Evolutionary conservation across 2,329 filamentous ascomycete genomes (phyloP).

Genomic region (Colletotrichum tamarilloi): DNA sequence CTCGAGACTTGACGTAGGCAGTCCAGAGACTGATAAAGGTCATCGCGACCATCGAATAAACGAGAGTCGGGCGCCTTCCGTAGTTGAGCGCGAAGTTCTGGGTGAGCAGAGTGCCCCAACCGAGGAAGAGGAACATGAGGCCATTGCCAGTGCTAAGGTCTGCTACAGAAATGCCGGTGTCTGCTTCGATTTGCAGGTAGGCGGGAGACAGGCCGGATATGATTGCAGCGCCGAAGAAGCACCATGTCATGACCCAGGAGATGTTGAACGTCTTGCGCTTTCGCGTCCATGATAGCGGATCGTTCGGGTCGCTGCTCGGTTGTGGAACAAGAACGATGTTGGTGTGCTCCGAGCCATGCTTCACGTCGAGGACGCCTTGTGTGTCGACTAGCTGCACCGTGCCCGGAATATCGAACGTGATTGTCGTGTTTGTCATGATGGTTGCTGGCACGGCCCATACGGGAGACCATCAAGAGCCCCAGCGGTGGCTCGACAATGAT

Average conservation of each 20-base stretch:
- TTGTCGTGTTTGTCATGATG: neutral
- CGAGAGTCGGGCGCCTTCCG: neutral
- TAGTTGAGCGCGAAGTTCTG: neutral
- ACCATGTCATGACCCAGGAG: constrained; percentile 40
- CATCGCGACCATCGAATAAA: neutral
- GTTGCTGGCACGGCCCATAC: neutral
- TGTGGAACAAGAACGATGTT: constrained; percentile 41
- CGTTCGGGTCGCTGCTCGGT: constrained; percentile 39
- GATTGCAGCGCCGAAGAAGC: constrained; percentile 40
- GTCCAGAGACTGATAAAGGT: neutral
- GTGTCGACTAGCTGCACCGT: constrained; percentile 12
- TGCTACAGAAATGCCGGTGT: constrained; percentile 41
- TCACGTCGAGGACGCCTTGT: neutral
- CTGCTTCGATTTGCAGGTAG: constrained; percentile 39
- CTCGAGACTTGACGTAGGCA: neutral
- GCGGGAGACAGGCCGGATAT: constrained; percentile 41
- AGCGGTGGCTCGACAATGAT: neutral
- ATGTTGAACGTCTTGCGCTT: constrained; percentile 39
- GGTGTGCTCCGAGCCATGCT: neutral
- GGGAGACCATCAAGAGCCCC: neutral
- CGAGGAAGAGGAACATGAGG: constrained; percentile 38
- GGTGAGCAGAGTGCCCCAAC: neutral
- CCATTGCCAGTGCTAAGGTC: constrained; percentile 41
- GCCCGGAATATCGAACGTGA: neutral
- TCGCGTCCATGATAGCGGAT: constrained; percentile 39